A percentile compares a stretch with the other conserved stretches of the same genome.
Evolutionary conservation across 257 asterid species (phyloP).

Genomic region (Jaltomata sinuosa): DNA sequence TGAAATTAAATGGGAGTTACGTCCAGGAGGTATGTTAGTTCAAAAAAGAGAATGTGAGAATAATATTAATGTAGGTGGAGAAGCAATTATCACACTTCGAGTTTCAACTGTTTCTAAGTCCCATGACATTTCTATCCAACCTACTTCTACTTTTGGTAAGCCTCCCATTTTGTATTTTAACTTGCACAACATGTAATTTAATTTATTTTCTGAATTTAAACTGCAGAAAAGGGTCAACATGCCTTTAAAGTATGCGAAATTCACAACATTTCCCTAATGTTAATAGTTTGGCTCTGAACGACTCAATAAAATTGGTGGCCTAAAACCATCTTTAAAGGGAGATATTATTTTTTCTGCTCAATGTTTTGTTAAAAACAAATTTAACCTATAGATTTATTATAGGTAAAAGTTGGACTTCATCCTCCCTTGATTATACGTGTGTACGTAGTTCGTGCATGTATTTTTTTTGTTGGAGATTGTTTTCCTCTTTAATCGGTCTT

Average conservation of each 20-base stretch:
- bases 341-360: background rate
- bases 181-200: too few species aligned
- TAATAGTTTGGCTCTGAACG: background rate
- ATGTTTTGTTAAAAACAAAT: background rate
- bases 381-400: background rate
- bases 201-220: too few species aligned
- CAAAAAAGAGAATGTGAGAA: slow-evolving; percentile 47
- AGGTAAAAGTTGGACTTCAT: background rate
- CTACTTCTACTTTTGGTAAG: slow-evolving; percentile 77
- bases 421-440: background rate
- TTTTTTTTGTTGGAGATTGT: accelerated
- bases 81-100: slow-evolving; percentile 35
- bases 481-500: background rate
- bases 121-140: slow-evolving; percentile 39
- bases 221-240: too few species aligned
- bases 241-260: too few species aligned
- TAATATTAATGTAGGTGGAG: slow-evolving; percentile 5
- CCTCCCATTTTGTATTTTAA: background rate
- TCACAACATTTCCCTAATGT: too few species aligned
- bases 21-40: slow-evolving; percentile 91
- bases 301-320: background rate
- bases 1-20: slow-evolving; percentile 68
- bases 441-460: background rate
- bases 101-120: slow-evolving; percentile 49
- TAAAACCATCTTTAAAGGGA: background rate